Base-by-base conservation (phyloP, 805 yeast genomes). In the Hanseniaspora singularis region DNA sequence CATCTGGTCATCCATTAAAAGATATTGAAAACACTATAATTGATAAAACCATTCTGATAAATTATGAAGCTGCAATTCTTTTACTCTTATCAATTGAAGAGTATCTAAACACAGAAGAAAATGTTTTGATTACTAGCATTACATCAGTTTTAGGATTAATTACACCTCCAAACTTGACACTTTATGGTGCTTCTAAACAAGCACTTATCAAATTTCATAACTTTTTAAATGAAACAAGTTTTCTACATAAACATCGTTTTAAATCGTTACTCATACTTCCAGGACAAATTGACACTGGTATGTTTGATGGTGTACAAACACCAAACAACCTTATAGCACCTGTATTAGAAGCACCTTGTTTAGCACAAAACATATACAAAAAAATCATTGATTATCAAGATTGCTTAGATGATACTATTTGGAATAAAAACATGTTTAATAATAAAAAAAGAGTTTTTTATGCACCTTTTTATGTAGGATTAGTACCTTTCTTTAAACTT, bases 121-220 rank as follows among this genome's bases (percentile, higher is more conserved):
- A 30, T 4, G 96, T 96, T 0, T 82, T 77, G 58, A 70, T 89
- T 18, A 77, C 88, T 27, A 83, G 87, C 2, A 68, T 89, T 33
- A 85, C 94, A 0, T 85, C 95, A 0, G 87, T 84, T 0, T 66
- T 89, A 46, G 96, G 96, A 0, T 78, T 80, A 52, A 71, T 83
- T 68, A 72, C 92, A 0, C 96, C 96, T 0, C 88, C 94, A 9
- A 68, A 81, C 19, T 67, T 85, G 49, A 67, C 76, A 46, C 82
- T 82, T 0, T 89, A 89, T 57, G 95, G 95, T 0, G 95, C 96
- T 0, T 74, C 94, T 14, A 89, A 89, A 59, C 79, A 94, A 0
- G 96, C 94, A 0, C 62, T 85, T 24, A 75, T 89, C 44, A 87
- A 89, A 0, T 64, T 87, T 34, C 96, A 88, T 59, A 94, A 84